Conservation (phyloP, 2,329 filamentous ascomycete genomes). For the Atkinsonella texensis region DNA sequence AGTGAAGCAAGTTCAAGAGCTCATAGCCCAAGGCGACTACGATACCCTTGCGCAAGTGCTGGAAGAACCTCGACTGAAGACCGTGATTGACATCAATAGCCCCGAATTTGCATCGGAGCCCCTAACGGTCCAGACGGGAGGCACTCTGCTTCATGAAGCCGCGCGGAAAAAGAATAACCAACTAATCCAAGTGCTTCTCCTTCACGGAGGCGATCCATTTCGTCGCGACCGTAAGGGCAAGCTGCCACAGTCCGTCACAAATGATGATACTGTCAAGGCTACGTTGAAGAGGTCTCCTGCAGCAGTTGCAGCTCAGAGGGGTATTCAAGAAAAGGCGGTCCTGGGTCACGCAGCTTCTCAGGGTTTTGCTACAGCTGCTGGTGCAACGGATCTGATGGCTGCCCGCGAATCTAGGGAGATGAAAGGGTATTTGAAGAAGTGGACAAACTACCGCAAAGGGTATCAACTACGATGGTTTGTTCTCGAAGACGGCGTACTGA, state of each 20-base stretch:
- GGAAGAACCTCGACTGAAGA: constrained; percentile 75
- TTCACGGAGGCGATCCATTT: constrained; percentile 94
- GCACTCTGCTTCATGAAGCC: constrained; percentile 86
- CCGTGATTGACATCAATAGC: constrained; percentile 82
- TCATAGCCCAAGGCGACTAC: constrained; percentile 64
- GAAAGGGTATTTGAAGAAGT: constrained; percentile 98
- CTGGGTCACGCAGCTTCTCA: constrained; percentile 60
- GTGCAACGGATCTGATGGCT: constrained; percentile 49
- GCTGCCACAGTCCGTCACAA: constrained; percentile 89
- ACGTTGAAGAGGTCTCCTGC: constrained; percentile 93
- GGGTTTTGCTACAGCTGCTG: constrained; percentile 34
- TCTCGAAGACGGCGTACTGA: constrained; percentile 89
- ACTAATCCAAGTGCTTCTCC: constrained; percentile 77
- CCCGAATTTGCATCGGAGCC: constrained; percentile 78
- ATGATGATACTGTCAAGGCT: constrained; percentile 76
- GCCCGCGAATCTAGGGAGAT: constrained; percentile 88
- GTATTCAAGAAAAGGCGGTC: constrained; percentile 95
- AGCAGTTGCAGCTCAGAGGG: constrained; percentile 83
- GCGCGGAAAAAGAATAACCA: constrained; percentile 77
- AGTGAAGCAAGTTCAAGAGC: constrained; percentile 69
- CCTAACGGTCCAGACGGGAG: constrained; percentile 67
- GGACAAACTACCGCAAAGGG: constrained; percentile 96
- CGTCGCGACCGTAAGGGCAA: constrained; percentile 90
- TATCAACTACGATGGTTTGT: constrained; percentile 98
- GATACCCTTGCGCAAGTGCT: constrained; percentile 66